A percentile compares a stretch with the other conserved stretches of the same genome.
phyloP scores from a whole-genome alignment of 768 basidiomycete genomes.

The Krasilnikovozyma curviuscula region DNA sequence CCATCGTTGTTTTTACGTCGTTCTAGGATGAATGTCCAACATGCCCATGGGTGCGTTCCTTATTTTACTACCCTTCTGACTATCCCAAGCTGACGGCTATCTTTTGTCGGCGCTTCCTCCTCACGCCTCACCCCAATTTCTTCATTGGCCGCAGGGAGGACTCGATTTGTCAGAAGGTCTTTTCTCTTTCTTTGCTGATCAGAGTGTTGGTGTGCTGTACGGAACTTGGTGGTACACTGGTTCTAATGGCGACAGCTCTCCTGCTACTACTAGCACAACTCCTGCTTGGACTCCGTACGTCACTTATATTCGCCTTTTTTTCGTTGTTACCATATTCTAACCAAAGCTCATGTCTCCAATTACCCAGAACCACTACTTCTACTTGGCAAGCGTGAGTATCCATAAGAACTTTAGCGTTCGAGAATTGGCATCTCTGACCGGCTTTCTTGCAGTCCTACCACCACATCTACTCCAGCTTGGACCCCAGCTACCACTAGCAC shows the following conservation, averaged over 20 bases:
- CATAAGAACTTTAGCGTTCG: no score
- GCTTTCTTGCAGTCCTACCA: neutral
- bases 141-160: slow-evolving; percentile 8
- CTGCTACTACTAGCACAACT: slow-evolving; percentile 6
- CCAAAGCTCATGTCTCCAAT: neutral
- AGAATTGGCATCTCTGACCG: no score
- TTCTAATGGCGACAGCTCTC: neutral
- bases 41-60: neutral
- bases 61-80: neutral
- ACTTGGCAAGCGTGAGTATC: slow-evolving; percentile 1
- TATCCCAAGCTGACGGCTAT: neutral
- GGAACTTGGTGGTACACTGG: slow-evolving; percentile 7
- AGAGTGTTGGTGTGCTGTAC: slow-evolving; percentile 6
- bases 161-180: slow-evolving; percentile 3
- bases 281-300: neutral
- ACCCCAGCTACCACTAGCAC: slow-evolving; percentile 1
- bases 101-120: neutral
- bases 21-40: no score
- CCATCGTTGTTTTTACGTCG: no score
- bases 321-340: neutral
- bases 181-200: neutral
- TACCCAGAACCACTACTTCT: slow-evolving; percentile 1
- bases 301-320: neutral
- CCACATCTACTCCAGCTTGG: slow-evolving; percentile 2
- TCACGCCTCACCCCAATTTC: neutral